Base-by-base conservation (phyloP, 352 stramenopile genomes). In the Globisporangium ultimum region DNA sequence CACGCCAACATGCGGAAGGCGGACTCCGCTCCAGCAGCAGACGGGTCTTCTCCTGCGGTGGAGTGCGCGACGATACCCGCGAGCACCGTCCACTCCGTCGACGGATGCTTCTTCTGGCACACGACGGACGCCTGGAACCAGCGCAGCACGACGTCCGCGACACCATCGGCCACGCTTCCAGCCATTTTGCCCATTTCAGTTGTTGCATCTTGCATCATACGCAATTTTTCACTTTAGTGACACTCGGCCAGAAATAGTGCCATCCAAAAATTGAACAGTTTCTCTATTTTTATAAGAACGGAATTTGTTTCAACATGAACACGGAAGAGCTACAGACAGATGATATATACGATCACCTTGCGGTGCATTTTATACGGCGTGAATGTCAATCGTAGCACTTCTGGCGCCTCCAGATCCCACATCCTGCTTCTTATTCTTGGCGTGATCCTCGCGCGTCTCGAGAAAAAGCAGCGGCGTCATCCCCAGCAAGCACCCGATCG, bases 401-500 rank as follows among this genome's bases (percentile, higher is more conserved):
- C n/a, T 45, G 20, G 8, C 54, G 48, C 36, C 28, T 36, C 8
- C 28, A 8, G 28, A 6, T 50, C 32, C 46, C 21, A 14, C 13
- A n/a, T 17, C 14, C 40, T 40, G 13, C 22, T 38, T 21, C 41
- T 61, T 47, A 48, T 52, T 41, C 40, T 66, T 66, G n/a, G 52
- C 55, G 28, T 64, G 52, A 48, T 73, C 67, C 20, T 70, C 61
- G 43, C 80, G 77, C 15, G 84, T 93, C 56, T 90, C 70, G 45
- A 94, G 67, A 55, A 92, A 94, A 1, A 93, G 71, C 55, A 94
- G 55, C 38, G 85, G 83, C 17, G 64, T 51, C 85, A 94, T 92
- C 40, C 83, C 83, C 15, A 94, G 53, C 13, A 94, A 50, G 64
- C 85, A 94, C 34, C 83, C 83, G 46, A 91, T 82, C 36, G 78